phyloP scores from a whole-genome alignment of 176 grass and related monocot species.

The Cymbopogon citratus region DNA sequence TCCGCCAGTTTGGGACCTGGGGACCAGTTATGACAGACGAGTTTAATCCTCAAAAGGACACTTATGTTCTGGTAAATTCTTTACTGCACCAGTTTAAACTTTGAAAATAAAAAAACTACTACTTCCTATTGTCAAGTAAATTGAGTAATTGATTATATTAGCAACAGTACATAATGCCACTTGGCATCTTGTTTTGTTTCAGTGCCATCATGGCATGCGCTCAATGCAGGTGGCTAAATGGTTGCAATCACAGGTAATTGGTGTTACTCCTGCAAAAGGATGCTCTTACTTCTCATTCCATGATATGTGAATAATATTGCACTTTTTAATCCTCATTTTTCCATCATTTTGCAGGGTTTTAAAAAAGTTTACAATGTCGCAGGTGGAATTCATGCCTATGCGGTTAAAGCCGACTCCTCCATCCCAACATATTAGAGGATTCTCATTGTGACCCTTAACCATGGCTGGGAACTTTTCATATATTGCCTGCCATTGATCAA shows the following conservation, averaged over 20 bases:
- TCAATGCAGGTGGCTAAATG: slow-evolving; percentile 95
- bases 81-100: not conserved
- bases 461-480: not conserved
- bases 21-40: slow-evolving; percentile 88
- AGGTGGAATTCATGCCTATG: slow-evolving; percentile 60
- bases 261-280: not conserved
- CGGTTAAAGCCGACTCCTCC: slow-evolving; percentile 56
- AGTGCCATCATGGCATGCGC: slow-evolving; percentile 94
- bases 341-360: slow-evolving; percentile 54
- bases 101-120: not conserved
- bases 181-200: slow-evolving; percentile 11
- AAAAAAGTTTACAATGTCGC: slow-evolving; percentile 64
- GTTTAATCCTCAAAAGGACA: slow-evolving; percentile 92
- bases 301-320: not conserved
- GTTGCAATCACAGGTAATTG: slow-evolving; percentile 85
- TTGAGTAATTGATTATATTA: too few relatives aligned
- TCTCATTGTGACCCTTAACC: not conserved
- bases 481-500: not conserved
- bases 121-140: not conserved
- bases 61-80: slow-evolving; percentile 72
- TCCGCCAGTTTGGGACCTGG: slow-evolving; percentile 94
- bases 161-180: not conserved
- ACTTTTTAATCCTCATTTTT: not conserved
- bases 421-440: slow-evolving; percentile 53
- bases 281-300: not conserved